These are phyloP conservation scores for Pistacia integerrima DNA, from an alignment of 345 rosid species.

Conservation along the genomic window DNA sequence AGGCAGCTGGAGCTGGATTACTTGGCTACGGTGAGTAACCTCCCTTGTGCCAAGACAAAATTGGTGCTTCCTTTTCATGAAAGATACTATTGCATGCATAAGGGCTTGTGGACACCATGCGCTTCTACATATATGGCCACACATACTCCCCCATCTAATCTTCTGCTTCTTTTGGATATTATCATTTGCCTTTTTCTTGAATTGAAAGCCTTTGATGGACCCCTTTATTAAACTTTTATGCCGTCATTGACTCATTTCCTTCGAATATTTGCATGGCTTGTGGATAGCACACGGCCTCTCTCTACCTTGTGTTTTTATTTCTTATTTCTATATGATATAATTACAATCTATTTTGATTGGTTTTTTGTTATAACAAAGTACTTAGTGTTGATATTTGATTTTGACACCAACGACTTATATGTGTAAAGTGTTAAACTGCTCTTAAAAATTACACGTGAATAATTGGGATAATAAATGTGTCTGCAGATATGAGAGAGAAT, in stretches of 20 bases:
- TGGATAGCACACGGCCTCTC: slow-evolving; percentile 29
- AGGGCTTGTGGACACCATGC: slow-evolving; percentile 26
- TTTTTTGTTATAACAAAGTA: too few species aligned
- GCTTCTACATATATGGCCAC: not conserved
- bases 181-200: not conserved
- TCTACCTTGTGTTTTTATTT: slow-evolving; percentile 3
- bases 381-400: too few species aligned
- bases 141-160: not conserved
- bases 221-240: not conserved
- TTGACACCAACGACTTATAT: too few species aligned
- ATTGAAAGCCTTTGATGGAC: slow-evolving; percentile 1
- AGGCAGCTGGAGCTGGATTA: too few species aligned
- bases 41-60: not conserved
- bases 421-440: too few species aligned
- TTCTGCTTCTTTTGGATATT: not conserved
- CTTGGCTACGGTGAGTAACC: too few species aligned
- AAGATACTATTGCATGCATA: not conserved
- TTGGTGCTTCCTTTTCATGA: not conserved
- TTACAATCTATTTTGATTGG: too few species aligned
- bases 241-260: not conserved
- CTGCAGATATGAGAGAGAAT: too few species aligned
- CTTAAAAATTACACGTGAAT: too few species aligned
- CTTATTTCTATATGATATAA: not conserved
- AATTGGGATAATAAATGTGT: too few species aligned
- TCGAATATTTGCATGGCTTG: slow-evolving; percentile 2